Base-by-base conservation (phyloP, 2,329 filamentous ascomycete genomes). In the Venturiaceae sp. region DNA sequence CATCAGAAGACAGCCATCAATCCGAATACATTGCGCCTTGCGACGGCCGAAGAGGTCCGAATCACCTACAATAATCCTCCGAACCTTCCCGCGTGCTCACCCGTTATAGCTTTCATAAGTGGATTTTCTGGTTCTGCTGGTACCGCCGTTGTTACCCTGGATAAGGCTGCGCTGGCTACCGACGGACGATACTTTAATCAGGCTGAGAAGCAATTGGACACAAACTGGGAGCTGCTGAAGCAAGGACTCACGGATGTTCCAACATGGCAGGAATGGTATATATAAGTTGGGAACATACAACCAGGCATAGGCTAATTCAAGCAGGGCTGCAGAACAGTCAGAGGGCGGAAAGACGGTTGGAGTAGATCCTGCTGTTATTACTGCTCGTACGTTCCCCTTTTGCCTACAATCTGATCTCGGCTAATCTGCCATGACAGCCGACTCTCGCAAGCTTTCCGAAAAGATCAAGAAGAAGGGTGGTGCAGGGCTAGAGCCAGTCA, bases 171-270 rank as follows among this genome's bases (percentile, higher is more conserved):
- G 14, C 77, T 99, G 59, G 90, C 94, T 13, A 99, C 94, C 32
- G 94, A 99, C 71, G 94, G 94, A 32, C 86, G 94, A 64, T 99
- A 99, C 74, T 99, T 97, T 80, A 97, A 95, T 75, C 94, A 99
- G 73, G 94, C 94, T 28, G 79, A 85, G 62, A 89, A 92, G 67
- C 90, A 99, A 72, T 83, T 99, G 32, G 94, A 97, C 71, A 76
- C 74, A 66, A 97, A 97, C 72, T 99, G 94, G 94, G 77, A 83
- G 54, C 78, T 99, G 41, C 78, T 99, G 62, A 99, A 96, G 77
- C 90, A 95, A 67, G 94, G 94, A 5, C 79, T 96, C 53, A 89
- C 94, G 68, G 90, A 95, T 72, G 91, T 96, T 9, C 92, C 90
- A 1, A 97, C 92, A 0, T 99, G 94, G 89, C 90, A 96, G 70